Base-by-base conservation (phyloP, 768 basidiomycete species). In the Candolleomyces eurysporus region DNA sequence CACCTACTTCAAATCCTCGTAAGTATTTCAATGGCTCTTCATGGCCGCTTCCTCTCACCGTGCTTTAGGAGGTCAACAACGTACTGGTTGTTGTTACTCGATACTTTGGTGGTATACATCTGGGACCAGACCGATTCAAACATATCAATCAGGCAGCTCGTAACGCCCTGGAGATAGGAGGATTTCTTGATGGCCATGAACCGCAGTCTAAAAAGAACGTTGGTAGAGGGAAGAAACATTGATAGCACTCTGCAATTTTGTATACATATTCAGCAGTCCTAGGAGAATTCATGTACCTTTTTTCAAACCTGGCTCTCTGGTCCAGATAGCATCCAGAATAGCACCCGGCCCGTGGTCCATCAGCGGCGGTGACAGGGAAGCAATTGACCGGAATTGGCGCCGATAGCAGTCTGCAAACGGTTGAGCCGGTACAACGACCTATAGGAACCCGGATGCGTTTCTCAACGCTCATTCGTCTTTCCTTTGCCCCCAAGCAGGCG, bases 91-190 rank as follows among this genome's bases (percentile, higher is more conserved):
- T 98, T 19, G 96, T 99, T 13, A 94, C 95, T 4, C 87, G 96
- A 43, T 96, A 93, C 75, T 98, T 91, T 69, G 96, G 96, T 14
- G 96, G 96, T 0, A 89, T 90, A 13, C 91, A 92, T 63, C 80
- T 99, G 1, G 96, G 94, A 3, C 88, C 94, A 0, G 95, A 96
- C 70, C 78, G 90, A 40, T 93, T 90, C 75, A 91, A 91, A 70
- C 93, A 96, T 67, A 98, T 99, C 72, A 98, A 96, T 69, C 92
- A 96, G 70, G 94, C 94, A 4, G 96, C 96, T 1, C 83, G 96
- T 21, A 92, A 93, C 67, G 95, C 96, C 0, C 79, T 98, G 5
- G 92, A 96, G 48, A 64, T 87, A 0, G 96, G 91, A 10, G 95
- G 96, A 0, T 94, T 98, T 71, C 75, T 98, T 36, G 90, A 92